Base-by-base conservation (phyloP, 805 yeast species). In the Grigorovia transvaalensis region DNA sequence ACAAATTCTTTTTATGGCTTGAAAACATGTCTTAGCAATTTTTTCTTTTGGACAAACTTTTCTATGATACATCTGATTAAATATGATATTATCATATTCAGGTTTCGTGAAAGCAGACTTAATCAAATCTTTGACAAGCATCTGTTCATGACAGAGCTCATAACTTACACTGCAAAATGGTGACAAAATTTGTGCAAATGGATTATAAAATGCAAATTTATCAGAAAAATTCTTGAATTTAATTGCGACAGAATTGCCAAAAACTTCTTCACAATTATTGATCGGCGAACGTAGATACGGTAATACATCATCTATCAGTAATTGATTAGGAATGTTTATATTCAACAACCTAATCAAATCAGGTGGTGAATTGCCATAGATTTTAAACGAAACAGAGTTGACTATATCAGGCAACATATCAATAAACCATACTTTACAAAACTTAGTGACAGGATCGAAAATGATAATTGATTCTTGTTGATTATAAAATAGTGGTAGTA, bases 381-480 rank as follows among this genome's bases (percentile, higher is more conserved):
- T 54, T 51, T 60, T 65, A 33, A 59, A 64, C 8, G 62, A 55
- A 4, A 59, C 44, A 7, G 65, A 63, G 29, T 57, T 56, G 1
- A 64, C 53, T 6, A 61, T 53, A n/a, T 62, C 58, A 1, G 60
- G 61, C 15, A 61, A 50, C 46, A 65, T 51, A 45, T 62, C 58
- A n/a, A 65, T 63, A 7, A 80, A 71, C 57, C 82, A 71, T 3
- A 84, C 73, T 43, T 75, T 74, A 4, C 81, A 69, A 45, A 76
- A 74, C 12, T 67, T 57, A 0, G 71, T 62, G 4, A 57, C 59
- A 15, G 60, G 59, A 64, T 83, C 79, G 49, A 77, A 72, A 7
- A 86, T 65, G 0, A 81, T 77, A 0, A 87, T 60, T 0, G 82
- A 84, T 60, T 87, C 91, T 57, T 77, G 78, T 30, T 76, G 79